Evolutionary conservation across 2,329 filamentous ascomycete genomes (phyloP), one percentile per base, ranked within the genome.

Genomic region (Hymenoscyphus occultus): DNA sequence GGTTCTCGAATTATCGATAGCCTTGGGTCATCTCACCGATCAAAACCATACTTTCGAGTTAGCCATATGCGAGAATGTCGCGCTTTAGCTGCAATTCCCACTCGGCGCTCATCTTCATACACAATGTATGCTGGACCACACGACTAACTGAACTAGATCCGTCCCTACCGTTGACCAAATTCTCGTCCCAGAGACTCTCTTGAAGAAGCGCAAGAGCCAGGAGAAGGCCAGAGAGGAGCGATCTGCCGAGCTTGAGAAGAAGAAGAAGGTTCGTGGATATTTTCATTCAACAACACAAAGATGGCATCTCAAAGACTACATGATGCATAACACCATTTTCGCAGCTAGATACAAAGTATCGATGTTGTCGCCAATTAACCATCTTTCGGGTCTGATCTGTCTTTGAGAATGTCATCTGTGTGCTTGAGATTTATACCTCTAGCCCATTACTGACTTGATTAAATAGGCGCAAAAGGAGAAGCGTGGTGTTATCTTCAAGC

Each of bases 181-280:
- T 81, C 86, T 98, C 81, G 92, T 98, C 80, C 95, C 95, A 76
- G 95, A 99, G 92, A 99, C 95, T 77, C 92, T 99, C 78, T 89
- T 99, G 82, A 99, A 99, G 91, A 99, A 99, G 92, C 92, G 95
- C 86, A 99, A 99, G 93, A 92, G 88, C 82, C 94, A 97, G 85
- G 95, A 99, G 89, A 97, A 97, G 89, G 93, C 93, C 80, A 91
- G 93, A 81, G 93, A 95, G 81, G 91, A 94, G 83, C 90, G 89
- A 80, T 82, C 86, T 74, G 86, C 90, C 72, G 91, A 91, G 77
- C 80, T 88, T 73, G 86, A 93, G 82, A 91, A 96, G 86, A 91
- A 89, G 82, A 95, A 95, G 86, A 86, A 92, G 86, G 95, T 98
- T 65, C 63, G 67, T 70, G 5, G 28, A 65, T 59, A 67, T 58